These are phyloP conservation scores for Scopulariopsis brevicaulis DNA, from an alignment of 2,329 filamentous ascomycete genomes.

Conservation along the genomic window DNA sequence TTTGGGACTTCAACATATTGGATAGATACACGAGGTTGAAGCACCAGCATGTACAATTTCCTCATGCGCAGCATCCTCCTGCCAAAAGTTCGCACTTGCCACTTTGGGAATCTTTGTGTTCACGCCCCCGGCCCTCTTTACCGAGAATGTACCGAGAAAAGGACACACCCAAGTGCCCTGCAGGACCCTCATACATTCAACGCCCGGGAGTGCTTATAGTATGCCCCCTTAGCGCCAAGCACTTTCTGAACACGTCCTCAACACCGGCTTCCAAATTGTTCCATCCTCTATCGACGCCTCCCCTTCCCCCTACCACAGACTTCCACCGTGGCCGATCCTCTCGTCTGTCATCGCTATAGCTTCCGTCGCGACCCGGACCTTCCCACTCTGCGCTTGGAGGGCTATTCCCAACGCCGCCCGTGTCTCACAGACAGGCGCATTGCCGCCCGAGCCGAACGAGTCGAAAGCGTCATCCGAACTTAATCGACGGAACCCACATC, in stretches of 20 bases:
- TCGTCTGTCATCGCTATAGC: not conserved
- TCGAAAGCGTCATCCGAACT: not conserved
- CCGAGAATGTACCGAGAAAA: not conserved
- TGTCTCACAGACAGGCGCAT: too few species aligned
- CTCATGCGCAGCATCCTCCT: not conserved
- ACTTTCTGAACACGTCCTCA: constrained; percentile 4
- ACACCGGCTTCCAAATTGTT: not conserved
- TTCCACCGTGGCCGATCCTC: not conserved
- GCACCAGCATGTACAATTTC: not conserved
- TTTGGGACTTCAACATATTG: not conserved
- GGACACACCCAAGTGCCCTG: not conserved
- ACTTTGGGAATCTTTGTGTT: not conserved
- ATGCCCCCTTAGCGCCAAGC: constrained; percentile 1
- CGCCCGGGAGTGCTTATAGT: not conserved
- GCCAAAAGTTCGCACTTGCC: not conserved
- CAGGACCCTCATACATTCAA: not conserved
- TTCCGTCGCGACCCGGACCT: not conserved
- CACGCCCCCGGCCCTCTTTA: not conserved
- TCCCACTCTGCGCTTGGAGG: not conserved
- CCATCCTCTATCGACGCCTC: not conserved
- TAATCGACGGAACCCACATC: not conserved
- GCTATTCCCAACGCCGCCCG: not conserved
- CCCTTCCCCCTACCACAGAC: not conserved
- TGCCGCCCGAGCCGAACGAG: not conserved
- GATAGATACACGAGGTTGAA: not conserved